Conservation (phyloP, 768 basidiomycete genomes). For the Suillus luteus region DNA sequence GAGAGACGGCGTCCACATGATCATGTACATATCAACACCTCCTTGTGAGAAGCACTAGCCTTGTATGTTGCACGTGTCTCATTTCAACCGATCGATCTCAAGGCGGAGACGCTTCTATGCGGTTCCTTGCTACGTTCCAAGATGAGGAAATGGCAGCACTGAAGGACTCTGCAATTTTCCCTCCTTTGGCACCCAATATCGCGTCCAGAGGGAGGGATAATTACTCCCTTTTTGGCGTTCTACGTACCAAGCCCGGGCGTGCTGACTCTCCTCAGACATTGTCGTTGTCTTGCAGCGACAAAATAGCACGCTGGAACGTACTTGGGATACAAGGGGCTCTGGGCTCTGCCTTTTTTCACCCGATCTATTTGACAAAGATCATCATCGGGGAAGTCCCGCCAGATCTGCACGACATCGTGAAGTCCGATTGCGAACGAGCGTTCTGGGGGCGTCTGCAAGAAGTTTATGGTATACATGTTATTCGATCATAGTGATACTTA, state of each 20-base stretch:
- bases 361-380: slow-evolving; percentile 65
- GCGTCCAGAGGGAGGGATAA: slow-evolving; percentile 79
- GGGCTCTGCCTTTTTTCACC: slow-evolving; percentile 51
- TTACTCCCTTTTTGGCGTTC: slow-evolving; percentile 69
- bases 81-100: slow-evolving; percentile 13
- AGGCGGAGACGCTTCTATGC: slow-evolving; percentile 92
- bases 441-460: slow-evolving; percentile 57
- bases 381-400: slow-evolving; percentile 72
- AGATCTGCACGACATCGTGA: slow-evolving; percentile 41
- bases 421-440: slow-evolving; percentile 68
- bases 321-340: slow-evolving; percentile 88
- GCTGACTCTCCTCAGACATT: slow-evolving; percentile 83
- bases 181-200: slow-evolving; percentile 35
- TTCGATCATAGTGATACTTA: neutral
- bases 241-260: slow-evolving; percentile 94
- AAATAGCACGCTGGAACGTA: slow-evolving; percentile 85
- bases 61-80: slow-evolving; percentile 46
- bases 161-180: slow-evolving; percentile 51
- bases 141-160: slow-evolving; percentile 70
- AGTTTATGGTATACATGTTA: slow-evolving; percentile 39
- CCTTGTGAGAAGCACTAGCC: slow-evolving; percentile 47
- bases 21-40: slow-evolving; percentile 77
- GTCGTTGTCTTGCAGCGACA: slow-evolving; percentile 94
- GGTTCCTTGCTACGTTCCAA: slow-evolving; percentile 73
- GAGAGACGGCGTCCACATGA: slow-evolving; percentile 47